A percentile compares a stretch with the other conserved stretches of the same genome.
Conservation (phyloP, 2,329 filamentous ascomycete species). For the Thelonectria discophora region DNA sequence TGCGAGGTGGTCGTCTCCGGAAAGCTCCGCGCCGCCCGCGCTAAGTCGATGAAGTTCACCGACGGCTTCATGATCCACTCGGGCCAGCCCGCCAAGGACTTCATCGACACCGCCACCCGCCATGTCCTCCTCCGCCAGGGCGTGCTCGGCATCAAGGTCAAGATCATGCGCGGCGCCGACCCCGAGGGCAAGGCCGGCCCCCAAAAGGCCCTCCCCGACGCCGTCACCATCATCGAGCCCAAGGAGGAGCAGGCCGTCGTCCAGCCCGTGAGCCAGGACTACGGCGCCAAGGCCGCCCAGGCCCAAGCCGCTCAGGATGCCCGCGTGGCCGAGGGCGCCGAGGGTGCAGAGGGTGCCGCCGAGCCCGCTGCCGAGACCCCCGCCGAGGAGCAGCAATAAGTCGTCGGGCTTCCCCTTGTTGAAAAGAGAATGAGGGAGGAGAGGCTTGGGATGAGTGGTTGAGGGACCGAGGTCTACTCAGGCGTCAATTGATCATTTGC, state of each 20-base stretch:
- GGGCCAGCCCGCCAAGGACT: slow-evolving; percentile 98
- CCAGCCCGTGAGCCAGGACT: slow-evolving; percentile 97
- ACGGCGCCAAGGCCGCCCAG: slow-evolving; percentile 86
- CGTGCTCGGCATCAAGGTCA: slow-evolving; percentile 99
- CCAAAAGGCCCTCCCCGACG: slow-evolving; percentile 96
- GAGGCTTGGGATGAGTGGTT: slow-evolving; percentile 38
- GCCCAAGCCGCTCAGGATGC: slow-evolving; percentile 72
- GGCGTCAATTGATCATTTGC: slow-evolving; percentile 55
- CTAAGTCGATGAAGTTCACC: slow-evolving; percentile 99
- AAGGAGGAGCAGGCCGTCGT: slow-evolving; percentile 98
- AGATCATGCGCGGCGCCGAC: slow-evolving; percentile 99
- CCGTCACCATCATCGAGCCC: slow-evolving; percentile 99
- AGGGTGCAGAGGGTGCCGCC: slow-evolving; percentile 60
- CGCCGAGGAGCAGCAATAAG: slow-evolving; percentile 54
- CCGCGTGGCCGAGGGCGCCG: slow-evolving; percentile 67
- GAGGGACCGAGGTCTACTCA: slow-evolving; percentile 50
- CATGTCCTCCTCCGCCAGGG: slow-evolving; percentile 99
- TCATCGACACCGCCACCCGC: slow-evolving; percentile 97
- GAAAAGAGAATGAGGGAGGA: slow-evolving; percentile 28
- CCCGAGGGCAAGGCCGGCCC: slow-evolving; percentile 99
- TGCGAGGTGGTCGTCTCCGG: slow-evolving; percentile 99
- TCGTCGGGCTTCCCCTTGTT: slow-evolving; percentile 31
- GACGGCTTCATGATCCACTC: slow-evolving; percentile 99
- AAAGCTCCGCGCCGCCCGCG: slow-evolving; percentile 98
- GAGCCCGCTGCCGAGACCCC: slow-evolving; percentile 34